Percentiles rank a stretch among this genome's conserved stretches.
Evolutionary conservation across 2,329 filamentous ascomycete genomes (phyloP).

Genomic region (Clonostachys rhizophaga): DNA sequence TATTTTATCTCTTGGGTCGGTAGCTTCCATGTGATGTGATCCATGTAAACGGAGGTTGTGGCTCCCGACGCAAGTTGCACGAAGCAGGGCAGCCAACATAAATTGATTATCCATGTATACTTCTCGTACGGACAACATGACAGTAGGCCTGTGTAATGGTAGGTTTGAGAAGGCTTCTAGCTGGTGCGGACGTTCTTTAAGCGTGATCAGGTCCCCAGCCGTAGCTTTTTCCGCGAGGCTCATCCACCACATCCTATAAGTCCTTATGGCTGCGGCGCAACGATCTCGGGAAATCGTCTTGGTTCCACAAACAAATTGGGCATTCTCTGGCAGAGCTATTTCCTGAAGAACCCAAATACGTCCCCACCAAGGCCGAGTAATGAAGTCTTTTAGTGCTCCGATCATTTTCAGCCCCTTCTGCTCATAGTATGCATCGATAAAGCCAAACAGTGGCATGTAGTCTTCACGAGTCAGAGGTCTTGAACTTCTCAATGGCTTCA

Average conservation of each 20-base stretch:
- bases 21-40: slow-evolving; percentile 21
- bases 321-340: too few species aligned
- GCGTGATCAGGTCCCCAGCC: slow-evolving; percentile 20
- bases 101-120: slow-evolving; percentile 17
- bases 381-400: too few species aligned
- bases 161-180: slow-evolving; percentile 21
- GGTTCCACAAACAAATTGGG: too few species aligned
- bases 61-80: slow-evolving; percentile 12
- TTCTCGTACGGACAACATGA: slow-evolving; percentile 19
- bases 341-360: too few species aligned
- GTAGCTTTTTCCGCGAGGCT: slow-evolving; percentile 20
- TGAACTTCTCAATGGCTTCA: slow-evolving; percentile 16
- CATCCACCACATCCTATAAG: not conserved
- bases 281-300: too few species aligned
- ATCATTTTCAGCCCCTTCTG: too few species aligned
- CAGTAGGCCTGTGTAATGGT: slow-evolving; percentile 20
- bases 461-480: slow-evolving; percentile 22
- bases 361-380: too few species aligned
- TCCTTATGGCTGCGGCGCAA: too few species aligned
- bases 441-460: slow-evolving; percentile 8
- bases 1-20: slow-evolving; percentile 25
- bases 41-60: slow-evolving; percentile 28
- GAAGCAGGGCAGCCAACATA: too few species aligned
- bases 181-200: slow-evolving; percentile 11
- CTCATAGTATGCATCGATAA: too few species aligned